These are phyloP conservation scores for Penicillium corylophilum DNA, from an alignment of 2,329 filamentous ascomycete genomes.

Conservation along the genomic window DNA sequence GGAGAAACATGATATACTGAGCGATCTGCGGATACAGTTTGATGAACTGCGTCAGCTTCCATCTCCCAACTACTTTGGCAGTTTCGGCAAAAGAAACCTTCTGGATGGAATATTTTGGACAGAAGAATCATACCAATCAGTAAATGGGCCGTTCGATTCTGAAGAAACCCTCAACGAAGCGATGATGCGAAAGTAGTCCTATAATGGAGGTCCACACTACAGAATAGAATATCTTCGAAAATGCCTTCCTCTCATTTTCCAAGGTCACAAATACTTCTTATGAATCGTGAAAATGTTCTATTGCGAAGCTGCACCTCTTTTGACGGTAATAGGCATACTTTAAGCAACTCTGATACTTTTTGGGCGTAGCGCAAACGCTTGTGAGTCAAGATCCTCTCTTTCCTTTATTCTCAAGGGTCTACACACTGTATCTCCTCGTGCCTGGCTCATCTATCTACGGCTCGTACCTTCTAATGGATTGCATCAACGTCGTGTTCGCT, in stretches of 20 bases:
- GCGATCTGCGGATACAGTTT: slow-evolving; percentile 18
- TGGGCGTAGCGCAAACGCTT: too few species aligned
- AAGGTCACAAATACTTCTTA: slow-evolving; percentile 19
- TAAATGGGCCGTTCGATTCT: slow-evolving; percentile 30
- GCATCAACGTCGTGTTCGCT: too few species aligned
- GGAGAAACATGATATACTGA: slow-evolving; percentile 25
- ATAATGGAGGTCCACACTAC: slow-evolving; percentile 14
- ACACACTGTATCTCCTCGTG: too few species aligned
- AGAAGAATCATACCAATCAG: slow-evolving; percentile 17
- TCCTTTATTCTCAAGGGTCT: too few species aligned
- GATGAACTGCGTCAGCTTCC: slow-evolving; percentile 25
- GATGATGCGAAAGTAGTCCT: slow-evolving; percentile 26
- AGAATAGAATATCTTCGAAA: slow-evolving; percentile 28
- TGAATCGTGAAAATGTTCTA: too few species aligned
- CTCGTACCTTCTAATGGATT: too few species aligned
- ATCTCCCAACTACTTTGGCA: slow-evolving; percentile 28
- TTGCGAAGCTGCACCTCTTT: too few species aligned
- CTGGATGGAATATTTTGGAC: slow-evolving; percentile 31
- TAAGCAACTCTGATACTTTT: too few species aligned
- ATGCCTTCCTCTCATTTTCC: slow-evolving; percentile 23
- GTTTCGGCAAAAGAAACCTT: slow-evolving; percentile 24
- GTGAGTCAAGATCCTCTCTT: too few species aligned
- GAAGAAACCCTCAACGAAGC: slow-evolving; percentile 29
- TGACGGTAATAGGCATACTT: too few species aligned
- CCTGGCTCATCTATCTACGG: too few species aligned